These are phyloP conservation scores for Cupressus sempervirens DNA, from an alignment of 75 land plant genomes.

Conservation along the genomic window DNA sequence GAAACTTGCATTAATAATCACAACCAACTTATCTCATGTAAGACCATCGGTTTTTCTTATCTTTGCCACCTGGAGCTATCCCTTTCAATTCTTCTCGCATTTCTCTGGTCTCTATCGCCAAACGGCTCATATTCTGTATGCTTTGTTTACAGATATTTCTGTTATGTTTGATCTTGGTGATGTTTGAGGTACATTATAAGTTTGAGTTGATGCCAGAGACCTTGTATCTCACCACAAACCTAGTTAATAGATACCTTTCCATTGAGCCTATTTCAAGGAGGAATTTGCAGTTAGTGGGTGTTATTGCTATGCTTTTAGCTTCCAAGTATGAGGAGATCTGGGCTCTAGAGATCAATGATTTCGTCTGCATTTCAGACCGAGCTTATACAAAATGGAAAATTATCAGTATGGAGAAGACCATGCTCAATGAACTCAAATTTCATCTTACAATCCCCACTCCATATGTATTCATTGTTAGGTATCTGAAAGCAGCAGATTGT, in stretches of 20 bases:
- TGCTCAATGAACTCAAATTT: conserved; percentile 74
- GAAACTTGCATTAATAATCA: too few relatives aligned
- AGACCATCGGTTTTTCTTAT: too few relatives aligned
- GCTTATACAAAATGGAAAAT: conserved; percentile 64
- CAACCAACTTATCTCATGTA: too few relatives aligned
- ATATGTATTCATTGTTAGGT: conserved; percentile 71
- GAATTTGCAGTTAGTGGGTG: conserved; percentile 69
- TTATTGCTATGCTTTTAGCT: conserved; percentile 79
- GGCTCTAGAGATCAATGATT: conserved; percentile 66
- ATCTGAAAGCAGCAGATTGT: conserved; percentile 60
- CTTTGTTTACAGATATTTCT: too few relatives aligned
- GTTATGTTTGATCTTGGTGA: too few relatives aligned
- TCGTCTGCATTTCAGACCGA: conserved; percentile 62
- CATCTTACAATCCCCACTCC: conserved; percentile 78
- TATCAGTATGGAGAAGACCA: conserved; percentile 70
- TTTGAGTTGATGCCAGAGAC: conserved; percentile 89
- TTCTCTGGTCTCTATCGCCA: too few relatives aligned
- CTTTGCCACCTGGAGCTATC: too few relatives aligned
- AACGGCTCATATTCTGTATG: too few relatives aligned
- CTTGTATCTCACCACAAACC: conserved; percentile 57
- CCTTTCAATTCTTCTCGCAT: too few relatives aligned
- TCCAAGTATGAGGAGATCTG: conserved; percentile 87
- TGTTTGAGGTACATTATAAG: conserved; percentile 76
- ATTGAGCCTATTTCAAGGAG: conserved; percentile 41
- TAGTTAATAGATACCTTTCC: conserved; percentile 65